A percentile compares a stretch with the other conserved stretches of the same genome.
phyloP scores from a whole-genome alignment of 176 grass and related monocot genomes.

The Musa troglodytarum region DNA sequence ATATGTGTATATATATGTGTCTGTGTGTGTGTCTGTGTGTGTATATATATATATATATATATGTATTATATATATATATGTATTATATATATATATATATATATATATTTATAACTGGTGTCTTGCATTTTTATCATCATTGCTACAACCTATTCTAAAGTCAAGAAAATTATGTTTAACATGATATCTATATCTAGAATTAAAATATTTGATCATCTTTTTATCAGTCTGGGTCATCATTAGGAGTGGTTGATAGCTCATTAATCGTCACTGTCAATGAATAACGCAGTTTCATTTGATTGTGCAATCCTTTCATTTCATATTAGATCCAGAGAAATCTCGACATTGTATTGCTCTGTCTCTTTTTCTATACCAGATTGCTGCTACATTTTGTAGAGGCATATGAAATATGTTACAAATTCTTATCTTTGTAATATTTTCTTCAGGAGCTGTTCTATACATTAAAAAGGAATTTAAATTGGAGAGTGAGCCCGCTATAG shows the following conservation, averaged over 20 bases:
- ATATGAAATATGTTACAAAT: background rate
- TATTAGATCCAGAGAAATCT: background rate
- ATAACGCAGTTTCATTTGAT: background rate
- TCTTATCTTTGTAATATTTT: conserved; percentile 1
- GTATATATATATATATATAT: too few relatives aligned
- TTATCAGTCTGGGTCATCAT: background rate
- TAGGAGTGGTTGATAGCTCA: background rate
- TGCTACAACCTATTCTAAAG: background rate
- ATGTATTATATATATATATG: background rate
- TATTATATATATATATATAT: too few relatives aligned
- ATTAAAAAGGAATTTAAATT: conserved; percentile 83
- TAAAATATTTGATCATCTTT: background rate
- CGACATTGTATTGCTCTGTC: background rate
- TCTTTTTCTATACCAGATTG: background rate
- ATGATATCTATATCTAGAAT: background rate
- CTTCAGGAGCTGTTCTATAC: conserved; percentile 73
- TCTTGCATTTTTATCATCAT: background rate
- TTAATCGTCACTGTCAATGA: background rate
- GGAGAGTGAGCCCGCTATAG: conserved; percentile 52
- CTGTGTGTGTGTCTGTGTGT: background rate
- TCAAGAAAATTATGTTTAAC: background rate
- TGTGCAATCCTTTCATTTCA: background rate
- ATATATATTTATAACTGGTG: background rate
- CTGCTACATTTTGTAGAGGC: background rate
- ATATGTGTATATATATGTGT: too few relatives aligned